Evolutionary conservation across 768 basidiomycete species (phyloP).

Genomic region (Leccinum longicurvipes): DNA sequence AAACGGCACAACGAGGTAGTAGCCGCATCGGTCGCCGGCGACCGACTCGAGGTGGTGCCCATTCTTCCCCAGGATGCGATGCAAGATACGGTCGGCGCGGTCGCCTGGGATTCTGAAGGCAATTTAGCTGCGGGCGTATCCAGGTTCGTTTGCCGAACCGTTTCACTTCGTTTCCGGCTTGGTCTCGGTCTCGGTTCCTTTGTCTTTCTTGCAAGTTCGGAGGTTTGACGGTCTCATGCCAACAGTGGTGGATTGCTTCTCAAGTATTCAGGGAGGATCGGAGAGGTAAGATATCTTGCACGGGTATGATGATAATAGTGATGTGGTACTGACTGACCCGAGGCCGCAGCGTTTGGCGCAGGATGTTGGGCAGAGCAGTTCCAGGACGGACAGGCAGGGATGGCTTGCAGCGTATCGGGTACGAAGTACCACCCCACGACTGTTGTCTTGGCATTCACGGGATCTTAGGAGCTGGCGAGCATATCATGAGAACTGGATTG

Average conservation of each 20-base stretch:
- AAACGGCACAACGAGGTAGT: conserved; percentile 30
- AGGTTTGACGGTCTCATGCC: background rate
- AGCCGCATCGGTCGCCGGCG: conserved; percentile 6
- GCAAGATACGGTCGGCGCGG: conserved; percentile 84
- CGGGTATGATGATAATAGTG: background rate
- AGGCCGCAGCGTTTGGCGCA: conserved; percentile 72
- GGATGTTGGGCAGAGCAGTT: conserved; percentile 68
- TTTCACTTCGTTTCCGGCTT: background rate
- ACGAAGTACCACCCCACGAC: background rate
- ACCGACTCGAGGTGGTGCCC: background rate
- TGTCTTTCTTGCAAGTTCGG: background rate
- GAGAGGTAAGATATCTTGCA: conserved; percentile 49
- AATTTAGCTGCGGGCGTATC: conserved; percentile 72
- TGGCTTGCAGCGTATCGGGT: conserved; percentile 72
- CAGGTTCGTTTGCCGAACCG: conserved; percentile 40
- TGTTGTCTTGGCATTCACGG: background rate
- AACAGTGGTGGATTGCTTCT: conserved; percentile 75
- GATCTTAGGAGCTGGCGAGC: conserved; percentile 64
- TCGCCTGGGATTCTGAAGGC: conserved; percentile 46
- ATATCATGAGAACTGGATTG: conserved; percentile 56
- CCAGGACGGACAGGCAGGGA: conserved; percentile 26
- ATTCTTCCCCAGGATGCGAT: conserved; percentile 31
- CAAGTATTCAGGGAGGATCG: conserved; percentile 70
- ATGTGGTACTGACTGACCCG: background rate
- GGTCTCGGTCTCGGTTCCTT: background rate